phyloP scores from a whole-genome alignment of 495 filamentous ascomycete genomes.

The Neurospora discreta region DNA sequence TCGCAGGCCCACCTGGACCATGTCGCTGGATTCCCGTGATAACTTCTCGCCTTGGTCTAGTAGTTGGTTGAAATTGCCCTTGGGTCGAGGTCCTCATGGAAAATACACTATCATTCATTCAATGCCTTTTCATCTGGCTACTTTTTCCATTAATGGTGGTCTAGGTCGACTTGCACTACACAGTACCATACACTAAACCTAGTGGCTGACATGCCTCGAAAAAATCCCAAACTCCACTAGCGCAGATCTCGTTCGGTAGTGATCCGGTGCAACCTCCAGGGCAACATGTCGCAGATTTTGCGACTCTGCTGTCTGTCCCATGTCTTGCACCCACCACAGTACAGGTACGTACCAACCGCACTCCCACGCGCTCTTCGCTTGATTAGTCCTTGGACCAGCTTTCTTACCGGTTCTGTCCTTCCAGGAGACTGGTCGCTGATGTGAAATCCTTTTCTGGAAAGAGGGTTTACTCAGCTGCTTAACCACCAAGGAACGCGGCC shows the following conservation, averaged over 20 bases:
- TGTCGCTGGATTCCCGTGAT: slow-evolving; percentile 1
- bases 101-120: not conserved
- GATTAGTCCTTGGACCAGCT: not conserved
- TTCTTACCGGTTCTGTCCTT: not conserved
- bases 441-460: not conserved
- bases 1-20: not conserved
- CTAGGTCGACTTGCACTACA: not conserved
- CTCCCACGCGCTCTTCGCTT: not conserved
- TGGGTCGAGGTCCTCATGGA: not conserved
- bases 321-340: not conserved
- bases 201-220: not conserved
- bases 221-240: not conserved
- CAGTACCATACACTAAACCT: too few species aligned
- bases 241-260: not conserved
- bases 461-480: not conserved
- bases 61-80: not conserved
- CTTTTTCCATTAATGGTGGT: not conserved
- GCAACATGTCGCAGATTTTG: not conserved
- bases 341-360: not conserved
- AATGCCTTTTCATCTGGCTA: not conserved
- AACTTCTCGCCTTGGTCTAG: not conserved
- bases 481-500: not conserved
- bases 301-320: not conserved
- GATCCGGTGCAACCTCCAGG: not conserved
- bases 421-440: not conserved